Conservation (phyloP, 768 basidiomycete genomes). For the Amanita thiersii region DNA sequence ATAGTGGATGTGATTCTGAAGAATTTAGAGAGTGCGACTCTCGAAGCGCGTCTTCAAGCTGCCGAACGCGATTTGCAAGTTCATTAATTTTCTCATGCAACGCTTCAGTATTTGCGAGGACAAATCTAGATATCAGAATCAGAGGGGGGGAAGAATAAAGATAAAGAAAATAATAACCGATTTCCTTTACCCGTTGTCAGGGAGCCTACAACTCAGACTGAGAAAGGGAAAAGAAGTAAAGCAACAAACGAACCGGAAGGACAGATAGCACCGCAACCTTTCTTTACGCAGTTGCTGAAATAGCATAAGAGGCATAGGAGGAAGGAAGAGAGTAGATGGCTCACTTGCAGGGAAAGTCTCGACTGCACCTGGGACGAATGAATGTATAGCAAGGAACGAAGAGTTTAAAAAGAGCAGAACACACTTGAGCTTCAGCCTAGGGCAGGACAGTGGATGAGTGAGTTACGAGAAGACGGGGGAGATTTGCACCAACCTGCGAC, state of each 20-base stretch:
- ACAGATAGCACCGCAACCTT: constrained; percentile 55
- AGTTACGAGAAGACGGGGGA: constrained; percentile 8
- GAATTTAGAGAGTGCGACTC: constrained; percentile 42
- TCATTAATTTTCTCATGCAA: constrained; percentile 61
- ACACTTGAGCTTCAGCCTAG: constrained; percentile 62
- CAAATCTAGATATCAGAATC: constrained; percentile 35
- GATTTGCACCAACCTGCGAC: constrained; percentile 44
- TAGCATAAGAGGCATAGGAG: not conserved
- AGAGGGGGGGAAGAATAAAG: constrained; percentile 6
- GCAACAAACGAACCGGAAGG: constrained; percentile 40
- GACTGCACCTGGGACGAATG: constrained; percentile 38
- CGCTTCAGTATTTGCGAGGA: constrained; percentile 62
- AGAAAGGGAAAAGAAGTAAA: constrained; percentile 9
- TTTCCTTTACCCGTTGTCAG: constrained; percentile 71
- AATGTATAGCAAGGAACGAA: constrained; percentile 10
- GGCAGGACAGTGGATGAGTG: constrained; percentile 7
- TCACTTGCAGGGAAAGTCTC: constrained; percentile 60
- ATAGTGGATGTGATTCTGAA: constrained; percentile 45
- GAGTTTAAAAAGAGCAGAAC: constrained; percentile 15
- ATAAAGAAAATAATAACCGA: constrained; percentile 29
- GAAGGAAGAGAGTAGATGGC: constrained; percentile 10
- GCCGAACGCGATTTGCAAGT: constrained; percentile 52
- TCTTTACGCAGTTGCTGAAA: constrained; percentile 47
- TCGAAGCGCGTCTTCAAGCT: constrained; percentile 61
- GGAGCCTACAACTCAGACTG: constrained; percentile 34